Evolutionary conservation across 2,329 filamentous ascomycete genomes (phyloP), one percentile per base, ranked within the genome.

Genomic region (Colletotrichum musae): DNA sequence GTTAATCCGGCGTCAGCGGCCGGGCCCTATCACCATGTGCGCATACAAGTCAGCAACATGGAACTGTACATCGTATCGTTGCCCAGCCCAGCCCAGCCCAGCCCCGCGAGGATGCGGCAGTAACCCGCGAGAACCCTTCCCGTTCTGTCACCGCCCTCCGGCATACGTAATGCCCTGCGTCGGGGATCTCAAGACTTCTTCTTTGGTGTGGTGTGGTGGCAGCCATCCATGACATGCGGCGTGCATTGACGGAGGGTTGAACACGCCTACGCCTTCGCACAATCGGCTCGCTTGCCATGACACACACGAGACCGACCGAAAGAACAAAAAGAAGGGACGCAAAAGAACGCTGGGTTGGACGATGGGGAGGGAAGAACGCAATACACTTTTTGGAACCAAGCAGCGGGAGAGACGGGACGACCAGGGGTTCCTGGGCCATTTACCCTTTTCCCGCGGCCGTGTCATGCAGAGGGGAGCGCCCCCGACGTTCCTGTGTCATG

Each of bases 271-370:
- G 36, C 58, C 21, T 24, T 52, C 39, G 39, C 47, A 52, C 58
- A 60, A 41, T 69, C 66, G 67, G 56, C 58, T 69, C 56, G 57
- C 56, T 67, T 47, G 51, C 61, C 26, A 50, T 28, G 18, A 56
- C 18, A 57, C 32, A 24, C 36, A 26, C 36, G 47, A n/a, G 18
- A 36, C 32, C 32, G 10, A 36, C 32, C 7, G 7, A 36, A 36
- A 36, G 7, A 36, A 36, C 5, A 32, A 32, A 58, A 54, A 60
- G 56, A 69, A 60, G 56, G 64, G 67, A 66, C 56, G 54, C 36
- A 69, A 61, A 43, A 69, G 57, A 43, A 69, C 51, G 56, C 66
- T 69, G 62, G 67, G 67, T 57, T 69, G 59, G 45, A 24, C 21
- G 21, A 24, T 24, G 21, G 21, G 21, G 36, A 16, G 32, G 10